Base-by-base conservation (phyloP, 2,329 filamentous ascomycete genomes). In the Colletotrichum sp. region DNA sequence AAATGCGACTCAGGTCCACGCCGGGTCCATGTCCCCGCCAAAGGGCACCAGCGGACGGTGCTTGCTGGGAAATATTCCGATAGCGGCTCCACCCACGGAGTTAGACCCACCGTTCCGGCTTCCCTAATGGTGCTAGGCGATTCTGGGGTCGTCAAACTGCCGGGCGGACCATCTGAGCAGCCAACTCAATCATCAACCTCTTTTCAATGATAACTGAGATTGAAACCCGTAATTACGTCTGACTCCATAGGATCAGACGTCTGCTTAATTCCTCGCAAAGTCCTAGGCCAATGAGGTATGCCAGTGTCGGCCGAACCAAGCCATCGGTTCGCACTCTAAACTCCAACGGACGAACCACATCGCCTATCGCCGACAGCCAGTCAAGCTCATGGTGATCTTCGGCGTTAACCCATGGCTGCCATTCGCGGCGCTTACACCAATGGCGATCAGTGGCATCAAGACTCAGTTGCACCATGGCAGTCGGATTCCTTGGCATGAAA, bases 1-100 rank as follows among this genome's bases (percentile, higher is more conserved):
- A 38, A 36, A 56, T 73, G 65, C 73, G 73, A 76, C 73, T 76
- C 70, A 69, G 64, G 70, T 73, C 58, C 70, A 73, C 21, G 62
- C 56, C 56, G 24, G 67, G 67, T 62, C 67, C 67, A 66, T 34
- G 24, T 62, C 64, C 73, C 73, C 69, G 56, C 73, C 73, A 61
- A 55, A 28, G 28, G 43, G 43, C 43, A 52, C 28, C 21, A 62
- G 65, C 68, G 73, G 70, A 73, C 73, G 70, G 70, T 34, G 70
- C 70, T 36, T 73, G 43, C 60, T 67, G 56, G 70, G 60, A 64
- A 73, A 76, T 76, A 61, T 52, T 55, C 73, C 73, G 70, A 73
- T 38, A 56, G 70, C 48, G 64, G 73, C 56, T 73, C 73, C 73
- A 75, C 70, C 28, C 16, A 65, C 65, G 70, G 70, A 52, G 70